phyloP scores from a whole-genome alignment of 345 rosid species.

The Hibiscus syriacus region DNA sequence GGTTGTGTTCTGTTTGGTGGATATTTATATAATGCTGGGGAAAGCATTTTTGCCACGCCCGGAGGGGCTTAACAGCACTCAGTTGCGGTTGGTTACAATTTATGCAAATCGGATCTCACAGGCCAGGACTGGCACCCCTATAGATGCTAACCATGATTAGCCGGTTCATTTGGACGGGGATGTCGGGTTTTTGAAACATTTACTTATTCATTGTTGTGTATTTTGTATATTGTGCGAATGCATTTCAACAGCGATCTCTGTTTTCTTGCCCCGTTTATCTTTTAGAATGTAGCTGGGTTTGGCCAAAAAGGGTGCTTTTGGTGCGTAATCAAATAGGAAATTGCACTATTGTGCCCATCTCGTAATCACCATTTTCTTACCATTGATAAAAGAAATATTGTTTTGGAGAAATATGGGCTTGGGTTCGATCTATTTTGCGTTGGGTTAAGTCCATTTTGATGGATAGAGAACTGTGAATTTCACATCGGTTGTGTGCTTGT shows the following conservation, averaged over 20 bases:
- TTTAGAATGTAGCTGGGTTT: constrained; percentile 2
- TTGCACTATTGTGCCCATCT: constrained; percentile 21
- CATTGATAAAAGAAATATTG: constrained; percentile 3
- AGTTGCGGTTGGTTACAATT: constrained; percentile 82
- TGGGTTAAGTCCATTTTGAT: not conserved
- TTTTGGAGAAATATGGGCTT: not conserved
- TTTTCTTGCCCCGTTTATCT: not conserved
- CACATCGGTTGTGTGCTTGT: too few relatives aligned
- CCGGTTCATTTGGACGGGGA: constrained; percentile 6
- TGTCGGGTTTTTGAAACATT: constrained; percentile 10
- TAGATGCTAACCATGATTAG: constrained; percentile 40
- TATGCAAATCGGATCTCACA: constrained; percentile 96
- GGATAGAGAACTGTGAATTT: too few relatives aligned
- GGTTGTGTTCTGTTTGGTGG: constrained; percentile 98
- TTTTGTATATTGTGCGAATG: constrained; percentile 54
- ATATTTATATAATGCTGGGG: constrained; percentile 94
- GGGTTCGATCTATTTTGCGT: not conserved
- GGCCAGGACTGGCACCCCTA: constrained; percentile 69
- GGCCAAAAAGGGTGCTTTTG: constrained; percentile 22
- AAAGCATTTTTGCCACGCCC: constrained; percentile 89
- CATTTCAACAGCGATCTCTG: constrained; percentile 19
- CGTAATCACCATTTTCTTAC: constrained; percentile 25
- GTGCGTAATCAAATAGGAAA: constrained; percentile 9
- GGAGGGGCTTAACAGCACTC: constrained; percentile 90
- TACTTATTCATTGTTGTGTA: constrained; percentile 30